Base-by-base conservation (phyloP, 208 protist genomes). In the Trypanosoma caninum region DNA sequence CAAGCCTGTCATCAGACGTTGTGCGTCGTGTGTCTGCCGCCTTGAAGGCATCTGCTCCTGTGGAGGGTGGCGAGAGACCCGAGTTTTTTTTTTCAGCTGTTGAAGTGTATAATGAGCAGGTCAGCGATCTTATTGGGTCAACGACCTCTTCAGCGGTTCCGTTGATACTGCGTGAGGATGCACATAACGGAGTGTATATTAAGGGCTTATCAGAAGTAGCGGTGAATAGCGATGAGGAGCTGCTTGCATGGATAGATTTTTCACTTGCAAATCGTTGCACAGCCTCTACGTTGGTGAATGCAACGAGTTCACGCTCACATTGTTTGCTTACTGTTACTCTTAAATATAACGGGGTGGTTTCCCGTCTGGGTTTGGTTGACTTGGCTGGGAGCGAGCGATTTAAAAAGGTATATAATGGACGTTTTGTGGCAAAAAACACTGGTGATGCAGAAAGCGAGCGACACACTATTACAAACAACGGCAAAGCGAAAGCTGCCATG, bases 71-170 rank as follows among this genome's bases (percentile, higher is more conserved):
- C 27, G 58, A 40, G 45, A 34, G 34, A 27, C 47, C 42, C 2
- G 47, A 56, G 47, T 59, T 73, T 50, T 51, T 38, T 31, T 51
- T 90, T 30, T 93, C 90, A 2, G 96, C 87, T 37, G 59, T 98
- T 28, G 95, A 98, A 48, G 91, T 98, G 53, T 97, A 98, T 79
- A 98, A 98, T 65, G 96, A 98, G 61, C 58, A 65, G 1, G 57
- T 98, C 23, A 76, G 76, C 37, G 96, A 98, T 55, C 72, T 98
- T 7, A 69, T 97, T 10, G 65, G 50, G 2, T 54, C 69, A 14
- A 44, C 13, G 20, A 41, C 13, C 0, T 31, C 34, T 2, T 34
- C 41, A 28, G 1, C 59, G 10, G 34, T 2, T 22, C 44, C 52
- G 10, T 71, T 97, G 40, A 52, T 77, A n/a, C 77, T 98, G 8